These are phyloP conservation scores for Brassica nigra DNA, from an alignment of 345 rosid species.

Conservation along the genomic window DNA sequence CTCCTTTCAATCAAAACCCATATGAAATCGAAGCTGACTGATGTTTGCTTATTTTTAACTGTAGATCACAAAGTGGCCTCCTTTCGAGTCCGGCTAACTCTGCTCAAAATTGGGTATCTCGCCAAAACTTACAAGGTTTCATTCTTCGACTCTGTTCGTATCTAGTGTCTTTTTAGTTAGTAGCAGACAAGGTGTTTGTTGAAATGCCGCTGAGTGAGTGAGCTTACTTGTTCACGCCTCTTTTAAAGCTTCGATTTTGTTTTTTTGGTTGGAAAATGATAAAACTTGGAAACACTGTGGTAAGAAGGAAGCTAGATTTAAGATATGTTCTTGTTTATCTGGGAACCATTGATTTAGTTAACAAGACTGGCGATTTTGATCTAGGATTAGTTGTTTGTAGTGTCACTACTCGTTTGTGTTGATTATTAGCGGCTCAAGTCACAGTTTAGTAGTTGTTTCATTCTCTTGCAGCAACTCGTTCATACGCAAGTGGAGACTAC, in stretches of 20 bases:
- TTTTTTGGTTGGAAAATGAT: not conserved
- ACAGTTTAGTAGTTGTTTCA: not conserved
- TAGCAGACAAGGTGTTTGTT: conserved; percentile 30
- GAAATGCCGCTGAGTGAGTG: conserved; percentile 23
- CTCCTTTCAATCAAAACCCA: not conserved
- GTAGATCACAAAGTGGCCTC: conserved; percentile 29
- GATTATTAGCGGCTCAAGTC: not conserved
- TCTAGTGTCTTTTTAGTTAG: not conserved
- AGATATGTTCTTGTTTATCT: not conserved
- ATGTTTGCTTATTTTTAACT: not conserved
- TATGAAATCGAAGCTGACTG: not conserved
- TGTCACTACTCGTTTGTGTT: not conserved
- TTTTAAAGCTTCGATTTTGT: not conserved
- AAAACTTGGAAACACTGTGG: not conserved
- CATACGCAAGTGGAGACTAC: conserved; percentile 64
- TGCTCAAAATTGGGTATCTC: conserved; percentile 6
- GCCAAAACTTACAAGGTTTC: conserved; percentile 19
- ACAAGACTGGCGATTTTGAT: not conserved
- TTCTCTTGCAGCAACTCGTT: conserved; percentile 52
- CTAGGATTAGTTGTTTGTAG: not conserved
- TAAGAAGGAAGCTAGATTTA: not conserved
- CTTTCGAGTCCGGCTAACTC: conserved; percentile 5
- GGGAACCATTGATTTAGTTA: not conserved
- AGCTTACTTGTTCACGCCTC: not conserved
- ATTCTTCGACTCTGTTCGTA: not conserved